A percentile compares a stretch with the other conserved stretches of the same genome.
phyloP scores from a whole-genome alignment of 225 moss, liverwort and hornwort genomes.

The Bryum argenteum region DNA sequence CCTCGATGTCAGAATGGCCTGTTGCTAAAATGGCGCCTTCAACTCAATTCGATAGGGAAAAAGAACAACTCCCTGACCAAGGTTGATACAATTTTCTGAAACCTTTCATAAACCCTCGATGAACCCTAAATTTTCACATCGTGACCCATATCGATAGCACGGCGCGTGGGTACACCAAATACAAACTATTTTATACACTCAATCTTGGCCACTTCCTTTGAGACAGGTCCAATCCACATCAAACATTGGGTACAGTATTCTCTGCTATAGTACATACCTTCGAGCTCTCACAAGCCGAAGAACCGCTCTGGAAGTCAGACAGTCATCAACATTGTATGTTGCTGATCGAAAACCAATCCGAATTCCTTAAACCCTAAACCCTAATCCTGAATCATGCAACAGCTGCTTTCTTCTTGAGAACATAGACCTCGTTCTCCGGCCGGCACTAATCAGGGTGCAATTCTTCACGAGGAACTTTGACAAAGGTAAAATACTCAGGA shows the following conservation, averaged over 20 bases:
- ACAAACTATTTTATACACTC: no score
- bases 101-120: conserved; percentile 10
- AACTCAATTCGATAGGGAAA: no score
- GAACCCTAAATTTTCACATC: conserved; percentile 16
- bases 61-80: background rate
- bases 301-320: background rate
- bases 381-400: background rate
- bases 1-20: background rate
- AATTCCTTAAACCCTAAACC: conserved; percentile 29
- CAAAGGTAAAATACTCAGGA: conserved; percentile 59
- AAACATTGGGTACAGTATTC: no score
- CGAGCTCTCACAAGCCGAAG: background rate
- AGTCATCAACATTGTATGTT: background rate
- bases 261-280: no score
- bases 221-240: no score
- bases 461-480: conserved; percentile 66
- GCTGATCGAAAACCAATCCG: background rate
- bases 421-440: conserved; percentile 74
- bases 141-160: no score
- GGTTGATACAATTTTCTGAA: background rate
- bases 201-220: no score
- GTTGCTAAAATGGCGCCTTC: background rate
- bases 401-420: conserved; percentile 63
- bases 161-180: no score
- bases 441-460: conserved; percentile 66